These are phyloP conservation scores for Parachaetomium inaequale DNA, from an alignment of 495 filamentous ascomycete genomes.

Conservation along the genomic window DNA sequence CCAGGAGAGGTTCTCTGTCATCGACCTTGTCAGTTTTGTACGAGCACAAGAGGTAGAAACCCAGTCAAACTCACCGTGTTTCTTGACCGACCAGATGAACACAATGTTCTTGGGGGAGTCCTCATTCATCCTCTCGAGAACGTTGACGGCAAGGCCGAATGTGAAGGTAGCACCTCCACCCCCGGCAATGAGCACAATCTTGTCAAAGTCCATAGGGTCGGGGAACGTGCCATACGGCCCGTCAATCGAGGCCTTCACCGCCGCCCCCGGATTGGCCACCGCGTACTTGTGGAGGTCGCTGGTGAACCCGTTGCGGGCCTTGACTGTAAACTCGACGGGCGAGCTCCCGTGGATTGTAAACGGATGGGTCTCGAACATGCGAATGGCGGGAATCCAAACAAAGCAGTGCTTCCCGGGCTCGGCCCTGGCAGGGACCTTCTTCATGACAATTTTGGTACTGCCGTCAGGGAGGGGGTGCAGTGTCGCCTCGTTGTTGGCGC, in stretches of 20 bases:
- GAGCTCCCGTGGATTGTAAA: constrained; percentile 56
- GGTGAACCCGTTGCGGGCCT: constrained; percentile 56
- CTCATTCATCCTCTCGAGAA: constrained; percentile 43
- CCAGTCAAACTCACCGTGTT: constrained; percentile 41
- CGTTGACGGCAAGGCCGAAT: constrained; percentile 51
- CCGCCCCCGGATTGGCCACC: constrained; percentile 43
- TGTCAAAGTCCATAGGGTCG: constrained; percentile 53
- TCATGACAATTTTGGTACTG: constrained; percentile 54
- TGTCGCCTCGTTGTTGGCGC: constrained; percentile 53
- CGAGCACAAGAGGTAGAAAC: neutral
- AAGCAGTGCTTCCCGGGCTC: constrained; percentile 59
- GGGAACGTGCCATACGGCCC: constrained; percentile 58
- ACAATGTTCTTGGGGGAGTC: constrained; percentile 46
- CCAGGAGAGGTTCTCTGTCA: constrained; percentile 43
- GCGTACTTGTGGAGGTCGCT: constrained; percentile 51
- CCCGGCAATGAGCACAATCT: constrained; percentile 56
- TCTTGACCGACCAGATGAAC: constrained; percentile 53
- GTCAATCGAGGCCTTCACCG: constrained; percentile 51
- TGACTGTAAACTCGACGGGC: constrained; percentile 54
- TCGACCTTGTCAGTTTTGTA: neutral
- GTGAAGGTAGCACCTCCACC: constrained; percentile 59
- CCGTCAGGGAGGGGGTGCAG: constrained; percentile 53
- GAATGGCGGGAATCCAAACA: constrained; percentile 57
- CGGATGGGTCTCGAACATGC: constrained; percentile 56
- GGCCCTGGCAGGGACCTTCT: constrained; percentile 43